Base-by-base conservation (phyloP, 1,284 basidiomycete genomes). In the Irpex rosettiformis region DNA sequence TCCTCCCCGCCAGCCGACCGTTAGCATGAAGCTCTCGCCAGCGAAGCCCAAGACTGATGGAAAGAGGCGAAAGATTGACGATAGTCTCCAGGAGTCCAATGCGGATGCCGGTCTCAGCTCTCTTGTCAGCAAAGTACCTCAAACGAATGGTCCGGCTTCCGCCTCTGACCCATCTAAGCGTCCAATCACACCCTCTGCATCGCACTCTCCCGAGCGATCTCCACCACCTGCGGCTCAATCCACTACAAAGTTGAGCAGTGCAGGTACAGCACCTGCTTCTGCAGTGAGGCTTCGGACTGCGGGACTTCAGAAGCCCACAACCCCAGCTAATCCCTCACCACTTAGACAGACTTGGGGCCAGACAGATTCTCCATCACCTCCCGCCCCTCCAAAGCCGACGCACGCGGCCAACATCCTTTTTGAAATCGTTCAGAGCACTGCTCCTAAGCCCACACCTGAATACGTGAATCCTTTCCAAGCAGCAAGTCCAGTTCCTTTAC, bases 391-490 rank as follows among this genome's bases (percentile, higher is more conserved):
- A 25, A 80, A 77, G 64, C 79, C 77, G 49, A 87, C 84, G 1
- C 79, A 82, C 62, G 82, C 87, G 3, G 88, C 86, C 4, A 80
- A 75, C 63, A 80, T 83, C 58, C 83, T 89, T 80, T 74, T 83
- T 6, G 82, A 83, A 58, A 74, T 89, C 40, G 84, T 91, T 63
- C 85, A 85, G 69, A 83, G 85, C 62, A 83, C 79, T 3, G 84
- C 85, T 0, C 85, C 84, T 2, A 75, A 78, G 18, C 85, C 81
- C 68, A 10, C 52, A 22, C 18, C 43, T 1, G 87, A 86, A 62
- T 75, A 89, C 24, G 80, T 79, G 48, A 90, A 90, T 67, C 88
- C 88, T 0, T 90, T 90, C 65, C 84, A 89, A 68, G 78, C 79
- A 24, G 81, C 82, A 11, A 84, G 79, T 65, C 85, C 85, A 24